Base-by-base conservation (phyloP, 306 rosid species). In the Quercus wislizeni region DNA sequence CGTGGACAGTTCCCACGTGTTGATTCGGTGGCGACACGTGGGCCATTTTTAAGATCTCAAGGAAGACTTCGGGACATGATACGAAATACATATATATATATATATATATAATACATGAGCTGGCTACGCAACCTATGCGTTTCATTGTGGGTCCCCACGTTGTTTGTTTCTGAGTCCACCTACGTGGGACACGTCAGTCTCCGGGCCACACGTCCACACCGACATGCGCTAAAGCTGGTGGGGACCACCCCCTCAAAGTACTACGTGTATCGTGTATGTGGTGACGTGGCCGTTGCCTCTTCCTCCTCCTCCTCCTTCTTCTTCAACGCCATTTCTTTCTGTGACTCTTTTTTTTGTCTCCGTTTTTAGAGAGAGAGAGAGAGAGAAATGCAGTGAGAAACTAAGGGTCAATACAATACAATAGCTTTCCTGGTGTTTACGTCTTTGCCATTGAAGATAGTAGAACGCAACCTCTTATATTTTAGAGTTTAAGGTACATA, bases 211-310 rank as follows among this genome's bases (percentile, higher is more conserved):
- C 12, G 46, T 41, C 46, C 46, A 41, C 46, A 41, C 46, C 46
- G 46, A 41, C 46, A 41, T 41, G 8, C 0, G 46, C 11, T 41
- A 41, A 7, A 41, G 46, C 46, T 41, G 3, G 2, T 41, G 46
- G 46, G 46, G 46, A 41, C 46, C 46, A 41, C 11, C 46, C 46
- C 46, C 46, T 2, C 46, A 41, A 41, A 2, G 46, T 41, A 8
- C 46, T 2, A 41, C 46, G 46, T 41, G 46, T 41, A 8, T 41
- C 99, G 93, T 97, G 98, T 95, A 97, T 87, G 46, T 4, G 80
- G 59, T 93, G 98, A 95, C 98, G 94, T 93, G 98, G 97, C 63
- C 9, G 63, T 79, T 70, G 84, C 78, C 84, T 85, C 83, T 90
- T 86, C 89, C 51, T 85, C 56, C 65, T 79, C 55, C 87, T 79